A percentile compares a stretch with the other conserved stretches of the same genome.
These are phyloP conservation scores for Magnaporthales sp. DNA, from an alignment of 2,329 filamentous ascomycete species.

Conservation along the genomic window DNA sequence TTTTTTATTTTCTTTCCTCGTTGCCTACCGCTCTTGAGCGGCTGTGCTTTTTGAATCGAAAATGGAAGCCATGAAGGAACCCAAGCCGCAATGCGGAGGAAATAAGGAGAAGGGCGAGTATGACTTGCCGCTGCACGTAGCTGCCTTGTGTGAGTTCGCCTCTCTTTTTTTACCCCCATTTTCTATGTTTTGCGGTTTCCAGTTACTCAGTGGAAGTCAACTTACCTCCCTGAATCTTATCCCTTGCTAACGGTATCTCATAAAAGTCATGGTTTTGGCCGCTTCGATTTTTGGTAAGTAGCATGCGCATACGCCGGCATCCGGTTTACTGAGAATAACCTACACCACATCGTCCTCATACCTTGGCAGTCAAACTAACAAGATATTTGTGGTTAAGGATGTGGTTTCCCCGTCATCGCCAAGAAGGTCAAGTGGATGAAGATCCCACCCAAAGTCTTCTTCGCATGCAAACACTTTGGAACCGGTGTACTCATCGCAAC, in stretches of 20 bases:
- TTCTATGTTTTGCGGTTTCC: not conserved
- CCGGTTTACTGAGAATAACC: not conserved
- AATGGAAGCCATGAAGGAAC: constrained; percentile 15
- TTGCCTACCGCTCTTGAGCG: constrained; percentile 10
- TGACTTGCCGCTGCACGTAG: constrained; percentile 30
- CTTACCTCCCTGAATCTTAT: constrained; percentile 8
- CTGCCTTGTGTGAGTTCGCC: constrained; percentile 29
- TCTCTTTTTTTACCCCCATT: not conserved
- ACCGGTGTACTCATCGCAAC: constrained; percentile 66
- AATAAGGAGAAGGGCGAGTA: constrained; percentile 28
- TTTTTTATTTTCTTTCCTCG: constrained; percentile 12
- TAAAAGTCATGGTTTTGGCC: constrained; percentile 28
- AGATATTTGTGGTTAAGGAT: constrained; percentile 20
- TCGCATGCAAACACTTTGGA: constrained; percentile 58
- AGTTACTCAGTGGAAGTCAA: not conserved
- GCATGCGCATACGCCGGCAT: not conserved
- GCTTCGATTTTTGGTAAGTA: constrained; percentile 28
- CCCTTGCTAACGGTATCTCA: not conserved
- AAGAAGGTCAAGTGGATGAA: constrained; percentile 51
- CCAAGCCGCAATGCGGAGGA: constrained; percentile 30
- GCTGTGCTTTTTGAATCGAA: constrained; percentile 2
- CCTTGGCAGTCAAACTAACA: not conserved
- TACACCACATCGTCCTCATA: not conserved
- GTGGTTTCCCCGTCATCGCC: constrained; percentile 42
- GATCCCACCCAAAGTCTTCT: constrained; percentile 47